Conservation (phyloP, 2,329 filamentous ascomycete species). For the Botrytis byssoidea region DNA sequence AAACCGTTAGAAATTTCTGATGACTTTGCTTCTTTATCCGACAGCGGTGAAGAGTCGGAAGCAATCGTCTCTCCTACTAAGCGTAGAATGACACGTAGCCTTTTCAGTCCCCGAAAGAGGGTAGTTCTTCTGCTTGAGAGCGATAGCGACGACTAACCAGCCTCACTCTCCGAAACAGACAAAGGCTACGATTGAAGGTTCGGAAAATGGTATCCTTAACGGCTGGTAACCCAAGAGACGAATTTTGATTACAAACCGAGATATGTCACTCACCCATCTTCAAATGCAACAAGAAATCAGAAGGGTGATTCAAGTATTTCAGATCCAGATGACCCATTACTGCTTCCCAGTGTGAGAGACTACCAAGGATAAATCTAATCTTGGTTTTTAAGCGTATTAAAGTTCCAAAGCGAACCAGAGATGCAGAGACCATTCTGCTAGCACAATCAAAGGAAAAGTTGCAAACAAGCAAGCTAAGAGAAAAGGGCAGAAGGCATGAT, state of each 20-base stretch:
- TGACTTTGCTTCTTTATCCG: background rate
- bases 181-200: background rate
- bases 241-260: background rate
- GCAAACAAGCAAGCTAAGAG: background rate
- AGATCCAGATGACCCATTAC: background rate
- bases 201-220: background rate
- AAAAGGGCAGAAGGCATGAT: background rate
- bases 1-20: background rate
- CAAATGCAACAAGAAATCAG: background rate
- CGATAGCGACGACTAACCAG: background rate
- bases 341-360: too few species aligned
- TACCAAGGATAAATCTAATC: background rate
- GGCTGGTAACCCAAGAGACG: background rate
- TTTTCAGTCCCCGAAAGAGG: background rate
- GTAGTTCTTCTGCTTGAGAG: background rate
- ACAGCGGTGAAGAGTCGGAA: background rate
- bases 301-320: too few species aligned
- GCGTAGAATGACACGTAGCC: background rate
- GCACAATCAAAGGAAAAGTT: background rate
- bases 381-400: background rate
- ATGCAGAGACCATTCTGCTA: background rate
- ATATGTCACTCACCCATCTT: background rate
- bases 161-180: background rate
- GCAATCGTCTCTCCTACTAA: background rate
- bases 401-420: background rate